Base-by-base conservation (phyloP, 1,284 basidiomycete species). In the Thelephora terrestris region DNA sequence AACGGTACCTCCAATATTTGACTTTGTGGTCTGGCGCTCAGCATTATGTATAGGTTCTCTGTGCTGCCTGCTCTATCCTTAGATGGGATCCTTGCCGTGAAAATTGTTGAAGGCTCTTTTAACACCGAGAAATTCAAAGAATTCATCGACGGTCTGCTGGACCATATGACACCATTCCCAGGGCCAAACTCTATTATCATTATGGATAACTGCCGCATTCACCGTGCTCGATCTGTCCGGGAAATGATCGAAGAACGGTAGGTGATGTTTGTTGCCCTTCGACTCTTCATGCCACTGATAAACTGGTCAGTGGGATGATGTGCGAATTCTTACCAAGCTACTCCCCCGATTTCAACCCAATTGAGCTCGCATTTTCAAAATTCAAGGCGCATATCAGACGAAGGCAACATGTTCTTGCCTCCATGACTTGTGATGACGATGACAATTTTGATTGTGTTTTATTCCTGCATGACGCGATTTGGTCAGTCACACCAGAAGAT, bases 41-140 rank as follows among this genome's bases (percentile, higher is more conserved):
- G n/a, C n/a, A n/a, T n/a, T n/a, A n/a, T n/a, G n/a, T n/a, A n/a
- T 47, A 67, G 64, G 29, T 68, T 62, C 46, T 67, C 64, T 9
- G 52, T 68, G 18, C 57, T 67, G 2, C 65, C 65, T 37, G 64
- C 64, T 34, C 40, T 68, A 5, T 54, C 55, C 6, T 49, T 61
- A 3, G 53, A 58, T 47, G 65, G 64, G 7, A 58, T 66, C 42
- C 25, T 59, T 10, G 21, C 46, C 27, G 46, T 56, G 2, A 50
- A 55, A 12, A 56, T 59, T 25, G 49, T 57, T 42, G 58, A 61
- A 47, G 61, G 55, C 1, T 59, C 61, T 6, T 65, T 62, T 47
- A 60, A 55, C 20, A 47, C 37, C 2, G 43, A 24, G 1, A 39
- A 24, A 1, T 67, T 67, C 49, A n/a, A 7, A 5, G 16, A 39